A percentile compares a stretch with the other conserved stretches of the same genome.
phyloP scores from a whole-genome alignment of 179 eudicot genomes.

The Actinidia chinensis region DNA sequence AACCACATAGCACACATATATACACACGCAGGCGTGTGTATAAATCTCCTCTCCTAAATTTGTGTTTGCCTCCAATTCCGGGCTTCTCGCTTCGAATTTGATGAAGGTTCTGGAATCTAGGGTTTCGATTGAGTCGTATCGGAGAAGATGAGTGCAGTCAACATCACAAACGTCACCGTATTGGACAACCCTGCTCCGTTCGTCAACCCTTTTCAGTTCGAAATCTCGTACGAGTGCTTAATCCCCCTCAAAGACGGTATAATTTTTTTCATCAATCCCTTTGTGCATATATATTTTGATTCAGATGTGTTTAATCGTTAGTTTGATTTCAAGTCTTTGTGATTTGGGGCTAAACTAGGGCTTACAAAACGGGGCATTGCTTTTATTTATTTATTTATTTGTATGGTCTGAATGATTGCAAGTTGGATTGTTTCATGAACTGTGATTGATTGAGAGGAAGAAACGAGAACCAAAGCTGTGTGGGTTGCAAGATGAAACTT shows the following conservation, averaged over 20 bases:
- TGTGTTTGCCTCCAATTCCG: not conserved
- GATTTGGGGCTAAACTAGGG: not conserved
- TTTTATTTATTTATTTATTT: not conserved
- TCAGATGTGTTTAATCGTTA: not conserved
- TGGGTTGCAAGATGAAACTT: too few species aligned
- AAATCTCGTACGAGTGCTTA: slow-evolving; percentile 82
- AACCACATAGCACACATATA: not conserved
- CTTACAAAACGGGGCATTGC: not conserved
- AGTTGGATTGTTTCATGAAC: not conserved
- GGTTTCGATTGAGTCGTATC: slow-evolving; percentile 1
- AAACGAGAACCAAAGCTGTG: too few species aligned
- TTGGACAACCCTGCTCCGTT: slow-evolving; percentile 83
- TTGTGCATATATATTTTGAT: not conserved
- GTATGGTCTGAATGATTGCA: too few species aligned
- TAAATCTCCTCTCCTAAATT: not conserved
- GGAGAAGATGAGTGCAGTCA: slow-evolving; percentile 76
- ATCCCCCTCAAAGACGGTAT: slow-evolving; percentile 73
- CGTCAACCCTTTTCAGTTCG: slow-evolving; percentile 73
- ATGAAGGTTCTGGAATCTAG: not conserved
- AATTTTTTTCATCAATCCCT: not conserved
- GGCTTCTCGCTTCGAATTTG: not conserved
- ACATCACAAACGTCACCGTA: slow-evolving; percentile 77
- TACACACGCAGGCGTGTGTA: not conserved
- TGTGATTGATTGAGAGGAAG: not conserved
- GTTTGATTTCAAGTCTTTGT: not conserved